A percentile compares a stretch with the other conserved stretches of the same genome.
These are phyloP conservation scores for Apiotrichum montevideense DNA, from an alignment of 1,284 basidiomycete species.

Conservation along the genomic window DNA sequence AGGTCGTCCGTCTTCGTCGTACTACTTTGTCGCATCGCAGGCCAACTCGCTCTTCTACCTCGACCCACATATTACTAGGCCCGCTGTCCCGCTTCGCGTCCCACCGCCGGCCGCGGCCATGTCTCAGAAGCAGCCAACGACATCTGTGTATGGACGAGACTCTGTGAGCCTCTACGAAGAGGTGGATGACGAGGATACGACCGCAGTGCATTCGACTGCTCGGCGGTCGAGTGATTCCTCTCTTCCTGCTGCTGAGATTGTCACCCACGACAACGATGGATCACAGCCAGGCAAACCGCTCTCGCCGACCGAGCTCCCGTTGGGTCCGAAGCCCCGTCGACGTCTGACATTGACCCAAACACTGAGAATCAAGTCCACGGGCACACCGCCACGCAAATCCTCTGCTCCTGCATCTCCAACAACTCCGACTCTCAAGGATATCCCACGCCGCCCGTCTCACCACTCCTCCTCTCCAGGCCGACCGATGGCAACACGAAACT, in stretches of 20 bases:
- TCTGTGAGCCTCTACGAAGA: not conserved
- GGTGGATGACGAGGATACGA: conserved; percentile 11
- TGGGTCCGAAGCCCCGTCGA: not conserved
- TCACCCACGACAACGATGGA: conserved; percentile 28
- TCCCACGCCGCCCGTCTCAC: not conserved
- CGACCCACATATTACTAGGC: conserved; percentile 86
- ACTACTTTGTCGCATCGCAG: conserved; percentile 94
- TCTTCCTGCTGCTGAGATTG: conserved; percentile 26
- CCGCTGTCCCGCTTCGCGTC: conserved; percentile 67
- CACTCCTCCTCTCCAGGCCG: conserved; percentile 4
- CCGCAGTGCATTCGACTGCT: not conserved
- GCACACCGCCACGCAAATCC: not conserved
- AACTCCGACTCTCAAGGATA: not conserved
- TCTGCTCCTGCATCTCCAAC: not conserved
- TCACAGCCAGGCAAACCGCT: not conserved
- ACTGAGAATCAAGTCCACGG: not conserved
- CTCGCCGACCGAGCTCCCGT: not conserved
- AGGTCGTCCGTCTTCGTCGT: conserved; percentile 88
- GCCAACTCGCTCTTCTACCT: conserved; percentile 88
- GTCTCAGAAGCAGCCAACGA: not conserved
- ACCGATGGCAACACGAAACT: not conserved
- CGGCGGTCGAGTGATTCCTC: conserved; percentile 1
- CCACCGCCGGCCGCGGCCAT: conserved; percentile 47
- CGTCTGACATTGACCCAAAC: not conserved
- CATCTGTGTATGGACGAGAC: not conserved